These are phyloP conservation scores for Ogataea paraovalis DNA, from an alignment of 805 yeast genomes.

Conservation along the genomic window DNA sequence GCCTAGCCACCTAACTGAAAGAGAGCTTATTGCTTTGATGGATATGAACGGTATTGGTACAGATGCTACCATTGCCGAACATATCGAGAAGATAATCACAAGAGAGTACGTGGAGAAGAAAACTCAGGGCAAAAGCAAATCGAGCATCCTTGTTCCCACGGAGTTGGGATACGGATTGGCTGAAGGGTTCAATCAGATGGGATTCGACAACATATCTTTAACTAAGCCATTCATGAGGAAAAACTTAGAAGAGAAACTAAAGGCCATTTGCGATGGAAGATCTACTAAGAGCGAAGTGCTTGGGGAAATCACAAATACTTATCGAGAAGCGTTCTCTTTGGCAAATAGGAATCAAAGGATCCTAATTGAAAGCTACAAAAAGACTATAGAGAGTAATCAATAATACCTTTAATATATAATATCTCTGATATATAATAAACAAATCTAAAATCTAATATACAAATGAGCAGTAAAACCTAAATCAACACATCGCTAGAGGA, in stretches of 20 bases:
- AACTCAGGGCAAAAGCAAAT: conserved; percentile 35
- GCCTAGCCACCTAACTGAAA: conserved; percentile 82
- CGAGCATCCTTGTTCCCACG: conserved; percentile 64
- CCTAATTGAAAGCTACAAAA: conserved; percentile 34
- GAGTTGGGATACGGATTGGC: conserved; percentile 81
- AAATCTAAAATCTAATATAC: not conserved
- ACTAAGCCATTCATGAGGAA: conserved; percentile 87
- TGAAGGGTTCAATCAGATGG: conserved; percentile 80
- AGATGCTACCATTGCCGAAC: conserved; percentile 98
- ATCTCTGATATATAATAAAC: not conserved
- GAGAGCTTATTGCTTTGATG: conserved; percentile 90
- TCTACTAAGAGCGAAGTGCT: conserved; percentile 51
- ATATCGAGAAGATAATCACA: conserved; percentile 71
- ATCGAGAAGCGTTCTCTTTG: conserved; percentile 55
- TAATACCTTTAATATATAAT: not conserved
- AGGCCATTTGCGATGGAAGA: conserved; percentile 63
- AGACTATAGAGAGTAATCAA: conserved; percentile 9
- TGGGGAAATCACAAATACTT: conserved; percentile 49
- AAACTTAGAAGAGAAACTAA: conserved; percentile 64
- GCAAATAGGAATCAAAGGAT: conserved; percentile 39
- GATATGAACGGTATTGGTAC: conserved; percentile 98
- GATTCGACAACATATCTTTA: conserved; percentile 64
- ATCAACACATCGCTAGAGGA: conserved; percentile 44
- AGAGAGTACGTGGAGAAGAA: conserved; percentile 62
- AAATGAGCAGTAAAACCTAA: not conserved